Evolutionary conservation across 2,329 filamentous ascomycete genomes (phyloP).

Genomic region (Curvularia sp.): DNA sequence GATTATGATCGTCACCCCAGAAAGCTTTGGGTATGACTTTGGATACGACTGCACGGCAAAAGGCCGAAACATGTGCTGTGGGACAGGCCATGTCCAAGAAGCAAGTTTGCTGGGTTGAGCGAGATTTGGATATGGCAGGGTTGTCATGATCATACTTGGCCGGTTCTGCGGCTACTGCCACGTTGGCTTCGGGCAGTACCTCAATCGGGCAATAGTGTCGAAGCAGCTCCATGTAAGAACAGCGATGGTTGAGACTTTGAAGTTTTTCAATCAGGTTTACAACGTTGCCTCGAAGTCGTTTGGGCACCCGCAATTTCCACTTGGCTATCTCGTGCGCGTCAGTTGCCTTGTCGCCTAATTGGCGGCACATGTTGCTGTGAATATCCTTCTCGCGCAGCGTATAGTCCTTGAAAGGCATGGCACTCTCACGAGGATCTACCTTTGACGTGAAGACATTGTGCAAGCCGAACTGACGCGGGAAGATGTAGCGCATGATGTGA

Average conservation of each 20-base stretch:
- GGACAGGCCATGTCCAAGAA: slow-evolving; percentile 75
- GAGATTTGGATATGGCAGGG: slow-evolving; percentile 1
- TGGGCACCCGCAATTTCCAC: slow-evolving; percentile 61
- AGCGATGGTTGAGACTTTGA: slow-evolving; percentile 74
- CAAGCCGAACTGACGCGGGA: slow-evolving; percentile 86
- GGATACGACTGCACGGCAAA: slow-evolving; percentile 78
- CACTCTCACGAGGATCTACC: slow-evolving; percentile 69
- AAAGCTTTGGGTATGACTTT: slow-evolving; percentile 77
- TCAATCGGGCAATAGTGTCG: slow-evolving; percentile 78
- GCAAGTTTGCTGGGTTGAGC: slow-evolving; percentile 33
- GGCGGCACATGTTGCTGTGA: slow-evolving; percentile 35
- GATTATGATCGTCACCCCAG: slow-evolving; percentile 76
- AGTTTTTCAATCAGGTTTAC: slow-evolving; percentile 70
- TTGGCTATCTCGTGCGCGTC: slow-evolving; percentile 34
- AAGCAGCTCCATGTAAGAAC: slow-evolving; percentile 80
- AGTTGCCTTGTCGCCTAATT: slow-evolving; percentile 27
- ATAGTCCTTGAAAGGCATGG: slow-evolving; percentile 82
- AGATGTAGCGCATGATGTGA: slow-evolving; percentile 89
- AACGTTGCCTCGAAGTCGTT: slow-evolving; percentile 70
- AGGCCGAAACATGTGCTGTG: slow-evolving; percentile 75
- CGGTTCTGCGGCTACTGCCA: slow-evolving; percentile 11
- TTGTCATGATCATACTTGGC: slow-evolving; percentile 16
- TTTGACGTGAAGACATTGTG: slow-evolving; percentile 89
- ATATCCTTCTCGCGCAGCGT: slow-evolving; percentile 87
- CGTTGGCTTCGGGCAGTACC: slow-evolving; percentile 28